phyloP scores from a whole-genome alignment of 331 rosid genomes.

The Stylosanthes scabra region DNA sequence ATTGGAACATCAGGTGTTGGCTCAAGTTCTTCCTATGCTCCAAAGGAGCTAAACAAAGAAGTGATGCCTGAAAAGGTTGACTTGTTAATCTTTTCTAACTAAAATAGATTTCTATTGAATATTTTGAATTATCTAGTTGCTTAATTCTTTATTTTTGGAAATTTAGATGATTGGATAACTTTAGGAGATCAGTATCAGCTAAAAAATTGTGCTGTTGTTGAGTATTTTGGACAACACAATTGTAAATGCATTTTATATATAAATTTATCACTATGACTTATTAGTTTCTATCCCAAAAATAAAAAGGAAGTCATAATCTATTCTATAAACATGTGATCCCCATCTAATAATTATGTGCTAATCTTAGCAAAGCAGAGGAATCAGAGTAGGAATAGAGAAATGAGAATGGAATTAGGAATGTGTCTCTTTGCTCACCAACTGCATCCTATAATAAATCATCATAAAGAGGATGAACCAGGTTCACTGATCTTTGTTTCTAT shows the following conservation, averaged over 20 bases:
- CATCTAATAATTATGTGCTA: not conserved
- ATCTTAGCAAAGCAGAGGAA: not conserved
- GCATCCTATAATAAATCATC: not conserved
- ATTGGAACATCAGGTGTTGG: conserved; percentile 98
- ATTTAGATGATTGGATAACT: conserved; percentile 25
- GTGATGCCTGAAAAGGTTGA: conserved; percentile 93
- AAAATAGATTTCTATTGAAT: conserved; percentile 18
- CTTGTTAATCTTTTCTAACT: conserved; percentile 22
- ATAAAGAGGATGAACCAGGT: too few relatives aligned
- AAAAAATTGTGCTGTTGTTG: conserved; percentile 23
- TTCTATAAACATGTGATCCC: not conserved
- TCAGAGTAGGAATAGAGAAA: not conserved
- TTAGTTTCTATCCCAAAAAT: too few relatives aligned
- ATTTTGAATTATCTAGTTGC: conserved; percentile 15
- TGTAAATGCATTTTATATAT: not conserved
- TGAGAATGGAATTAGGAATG: not conserved
- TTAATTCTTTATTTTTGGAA: not conserved
- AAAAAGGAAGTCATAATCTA: not conserved
- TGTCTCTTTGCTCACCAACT: not conserved
- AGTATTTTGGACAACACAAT: conserved; percentile 32
- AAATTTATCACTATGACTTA: not conserved
- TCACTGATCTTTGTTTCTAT: not conserved
- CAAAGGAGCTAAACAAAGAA: conserved; percentile 93
- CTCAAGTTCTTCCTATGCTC: conserved; percentile 91
- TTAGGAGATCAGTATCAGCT: not conserved